Base-by-base conservation (phyloP, 2,329 filamentous ascomycete genomes). In the Lachnellula willkommii region DNA sequence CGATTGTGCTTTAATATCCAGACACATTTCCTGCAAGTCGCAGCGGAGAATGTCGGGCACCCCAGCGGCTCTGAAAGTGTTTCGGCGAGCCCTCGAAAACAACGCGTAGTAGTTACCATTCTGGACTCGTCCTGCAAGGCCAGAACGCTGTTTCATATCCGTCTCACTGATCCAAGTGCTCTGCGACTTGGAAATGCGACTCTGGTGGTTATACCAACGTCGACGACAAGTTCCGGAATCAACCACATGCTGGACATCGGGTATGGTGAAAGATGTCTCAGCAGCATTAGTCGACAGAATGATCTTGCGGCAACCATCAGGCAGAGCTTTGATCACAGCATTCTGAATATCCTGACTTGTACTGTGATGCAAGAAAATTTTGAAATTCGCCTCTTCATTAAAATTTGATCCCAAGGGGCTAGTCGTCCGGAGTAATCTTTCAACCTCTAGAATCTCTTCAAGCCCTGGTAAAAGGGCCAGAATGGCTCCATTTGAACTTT, bases 251-350 rank as follows among this genome's bases (percentile, higher is more conserved):
- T 96, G 87, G 49, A 97, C 88, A 68, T 97, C 94, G 66, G 95
- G 90, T 56, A 99, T 97, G 0, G 94, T 97, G 69, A 97, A 96
- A 3, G 93, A 97, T 0, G 94, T 97, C 71, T 99, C 94, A 2
- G 94, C 94, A 5, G 97, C 92, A 66, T 97, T 97, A 53, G 94
- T 97, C 1, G 93, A 89, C 5, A 93, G 89, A 42, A 97, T 90
- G 14, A 97, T 83, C 72, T 97, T 99, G 45, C 94, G 81, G 72
- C 89, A 90, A 1, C 90, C 90, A 1, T 75, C 71, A 0, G 91
- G 90, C 5, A 92, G 74, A 5, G 77, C 76, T 26, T 82, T 77
- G 69, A 97, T 97, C 0, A 96, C 92, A 56, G 87, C 87, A 70
- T 96, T 91, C 65, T 97, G 92, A 5, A 79, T 79, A 6, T 90